Percentiles rank a stretch among this genome's conserved stretches.
Conservation (phyloP, 371 early-diverging fungal species). For the Polyrhizophydium stewartii region DNA sequence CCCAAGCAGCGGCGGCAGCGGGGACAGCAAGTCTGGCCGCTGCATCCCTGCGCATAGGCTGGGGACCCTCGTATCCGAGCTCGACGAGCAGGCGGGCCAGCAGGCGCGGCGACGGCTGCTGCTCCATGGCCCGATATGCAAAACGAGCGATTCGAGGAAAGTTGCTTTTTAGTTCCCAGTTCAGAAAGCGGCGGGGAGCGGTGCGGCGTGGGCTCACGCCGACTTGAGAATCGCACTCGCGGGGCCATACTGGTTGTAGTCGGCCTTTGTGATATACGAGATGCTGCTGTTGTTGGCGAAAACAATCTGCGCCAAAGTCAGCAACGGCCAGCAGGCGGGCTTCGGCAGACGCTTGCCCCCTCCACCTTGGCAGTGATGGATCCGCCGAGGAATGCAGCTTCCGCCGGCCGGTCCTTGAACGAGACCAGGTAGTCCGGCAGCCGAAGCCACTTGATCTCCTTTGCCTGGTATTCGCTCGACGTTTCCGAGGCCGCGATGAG, state of each 20-base stretch:
- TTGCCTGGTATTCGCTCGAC: conserved; percentile 70
- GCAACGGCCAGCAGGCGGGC: neutral
- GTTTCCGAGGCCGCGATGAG: conserved; percentile 67
- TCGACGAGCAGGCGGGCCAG: no score
- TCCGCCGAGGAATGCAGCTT: conserved; percentile 69
- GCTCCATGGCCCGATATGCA: no score
- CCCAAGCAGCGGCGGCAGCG: no score
- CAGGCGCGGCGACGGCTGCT: no score
- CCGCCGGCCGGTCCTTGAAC: conserved; percentile 60
- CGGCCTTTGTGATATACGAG: conserved; percentile 26
- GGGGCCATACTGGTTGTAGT: conserved; percentile 78
- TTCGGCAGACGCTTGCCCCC: neutral
- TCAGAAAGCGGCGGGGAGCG: no score
- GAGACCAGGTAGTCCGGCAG: conserved; percentile 75
- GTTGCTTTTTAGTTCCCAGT: no score
- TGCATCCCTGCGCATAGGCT: no score
- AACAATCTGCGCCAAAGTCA: conserved; percentile 48
- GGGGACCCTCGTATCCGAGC: no score
- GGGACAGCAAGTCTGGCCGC: no score
- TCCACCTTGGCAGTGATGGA: conserved; percentile 76
- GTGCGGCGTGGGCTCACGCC: neutral
- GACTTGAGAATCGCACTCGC: conserved; percentile 39
- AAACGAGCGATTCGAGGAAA: no score
- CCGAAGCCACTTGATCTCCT: conserved; percentile 62
- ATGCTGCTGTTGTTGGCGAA: conserved; percentile 48